Percentiles rank a stretch among this genome's conserved stretches.
These are phyloP conservation scores for Poa pratensis DNA, from an alignment of 176 grass and related monocot genomes.

Conservation along the genomic window DNA sequence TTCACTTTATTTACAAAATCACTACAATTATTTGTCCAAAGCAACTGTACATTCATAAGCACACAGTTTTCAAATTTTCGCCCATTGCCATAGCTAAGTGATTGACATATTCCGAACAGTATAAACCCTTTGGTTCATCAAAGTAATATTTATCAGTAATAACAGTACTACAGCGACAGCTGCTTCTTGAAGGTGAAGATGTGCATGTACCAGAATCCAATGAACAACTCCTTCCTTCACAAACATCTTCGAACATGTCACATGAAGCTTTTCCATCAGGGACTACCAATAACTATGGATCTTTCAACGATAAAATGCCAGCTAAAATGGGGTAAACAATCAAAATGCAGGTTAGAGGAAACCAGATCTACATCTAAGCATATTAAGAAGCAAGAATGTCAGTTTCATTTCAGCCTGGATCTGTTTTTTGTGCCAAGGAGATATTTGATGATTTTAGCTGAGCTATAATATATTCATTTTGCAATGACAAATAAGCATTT, in stretches of 20 bases:
- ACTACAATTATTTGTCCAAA: too few relatives aligned
- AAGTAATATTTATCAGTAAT: constrained; percentile 45
- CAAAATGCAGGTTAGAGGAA: constrained; percentile 11
- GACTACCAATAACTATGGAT: constrained; percentile 69
- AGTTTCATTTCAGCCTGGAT: constrained; percentile 48
- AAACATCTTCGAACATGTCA: constrained; percentile 70
- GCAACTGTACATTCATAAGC: too few relatives aligned
- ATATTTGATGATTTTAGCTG: constrained; percentile 70
- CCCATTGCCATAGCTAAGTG: too few relatives aligned
- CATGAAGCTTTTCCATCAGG: constrained; percentile 78
- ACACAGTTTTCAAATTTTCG: too few relatives aligned
- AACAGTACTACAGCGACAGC: constrained; percentile 40
- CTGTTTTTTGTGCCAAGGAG: constrained; percentile 71
- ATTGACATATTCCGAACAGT: too few relatives aligned
- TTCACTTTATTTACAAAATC: too few relatives aligned
- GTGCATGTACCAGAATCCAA: constrained; percentile 33
- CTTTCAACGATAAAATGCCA: constrained; percentile 81
- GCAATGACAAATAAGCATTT: constrained; percentile 77
- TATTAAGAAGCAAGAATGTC: constrained; percentile 19
- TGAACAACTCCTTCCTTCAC: constrained; percentile 86
- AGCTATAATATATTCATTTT: constrained; percentile 78
- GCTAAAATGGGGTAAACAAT: constrained; percentile 67
- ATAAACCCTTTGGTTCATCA: constrained; percentile 56
- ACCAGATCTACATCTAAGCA: not conserved
- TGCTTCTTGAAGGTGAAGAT: constrained; percentile 60